Conservation (phyloP, 2,329 filamentous ascomycete species). For the Fusarium dlaminii region DNA sequence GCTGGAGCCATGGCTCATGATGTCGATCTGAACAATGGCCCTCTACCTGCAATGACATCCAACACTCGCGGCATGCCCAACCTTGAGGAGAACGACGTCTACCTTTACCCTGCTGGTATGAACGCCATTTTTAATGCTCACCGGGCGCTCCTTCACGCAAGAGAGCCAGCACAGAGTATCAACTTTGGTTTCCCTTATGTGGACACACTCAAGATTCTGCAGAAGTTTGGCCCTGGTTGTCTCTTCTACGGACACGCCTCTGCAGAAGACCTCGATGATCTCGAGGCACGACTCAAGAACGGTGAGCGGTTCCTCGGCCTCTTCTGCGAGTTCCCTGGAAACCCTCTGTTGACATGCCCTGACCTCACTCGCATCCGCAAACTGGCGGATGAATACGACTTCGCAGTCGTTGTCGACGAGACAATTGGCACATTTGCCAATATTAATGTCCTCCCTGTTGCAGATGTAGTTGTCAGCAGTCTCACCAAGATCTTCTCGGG, state of each 20-base stretch:
- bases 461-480: conserved; percentile 93
- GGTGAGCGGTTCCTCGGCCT: conserved; percentile 84
- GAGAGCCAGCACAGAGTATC: conserved; percentile 77
- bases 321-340: conserved; percentile 95
- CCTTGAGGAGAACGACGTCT: conserved; percentile 87
- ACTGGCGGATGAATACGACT: conserved; percentile 85
- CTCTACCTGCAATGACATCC: conserved; percentile 42
- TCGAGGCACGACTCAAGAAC: conserved; percentile 74
- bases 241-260: conserved; percentile 88
- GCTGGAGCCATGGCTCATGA: conserved; percentile 83
- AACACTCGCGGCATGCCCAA: conserved; percentile 67
- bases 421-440: conserved; percentile 98
- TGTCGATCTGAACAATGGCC: conserved; percentile 58
- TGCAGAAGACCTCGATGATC: conserved; percentile 80
- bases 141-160: conserved; percentile 72
- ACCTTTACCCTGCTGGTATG: conserved; percentile 90
- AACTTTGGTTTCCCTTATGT: conserved; percentile 98
- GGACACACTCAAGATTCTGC: conserved; percentile 91
- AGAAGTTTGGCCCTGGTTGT: conserved; percentile 93
- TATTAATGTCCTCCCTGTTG: conserved; percentile 87
- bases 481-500: conserved; percentile 98
- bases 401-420: conserved; percentile 92
- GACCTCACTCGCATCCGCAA: conserved; percentile 82
- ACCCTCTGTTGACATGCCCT: conserved; percentile 86
- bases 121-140: conserved; percentile 94